Evolutionary conservation across 768 basidiomycete genomes (phyloP), one percentile per base, ranked within the genome.

Genomic region (Boletellus sp.): DNA sequence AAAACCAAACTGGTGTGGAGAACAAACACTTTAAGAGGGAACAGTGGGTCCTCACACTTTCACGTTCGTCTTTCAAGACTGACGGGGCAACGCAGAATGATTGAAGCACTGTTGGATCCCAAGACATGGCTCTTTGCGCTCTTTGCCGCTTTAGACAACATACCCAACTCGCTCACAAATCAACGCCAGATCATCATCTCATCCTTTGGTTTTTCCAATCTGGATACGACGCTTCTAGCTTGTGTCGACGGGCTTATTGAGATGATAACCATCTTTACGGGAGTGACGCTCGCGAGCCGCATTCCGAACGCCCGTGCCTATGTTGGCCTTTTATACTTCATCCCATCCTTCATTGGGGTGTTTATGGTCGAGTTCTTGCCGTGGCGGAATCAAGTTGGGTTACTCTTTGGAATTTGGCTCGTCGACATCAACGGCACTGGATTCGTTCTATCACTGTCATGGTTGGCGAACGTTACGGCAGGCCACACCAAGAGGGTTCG

Each of bases 21-120:
- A 90, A 87, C 61, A 91, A 90, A 58, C 76, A 75, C 45, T 90
- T 87, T 70, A 90, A 90, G 70, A 79, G 74, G 46, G 84, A 87
- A 33, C 88, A 90, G 87, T 87, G 48, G 54, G 84, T 74, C 10
- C 19, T 31, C 1, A 23, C 17, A 2, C 13, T 13, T n/a, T 34
- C 4, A 9, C 10, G 11, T 31, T 13, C 37, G 4, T 33, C 26
- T 17, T 40, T 16, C 34, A 11, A 10, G 1, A 17, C 17, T 51
- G 24, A 55, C 12, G 16, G 3, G 10, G 13, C 3, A 40, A 17
- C 6, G 6, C 58, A 87, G 85, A 64, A 76, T 89, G 74, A 75
- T 79, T 19, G 87, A 89, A 60, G 81, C 85, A 0, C 68, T 88
- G 4, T 52, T 62, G 1, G 87, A 89, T 57, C 79, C 82, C 0